Evolutionary conservation across 805 yeast genomes (phyloP).

Genomic region (Kluyveromyces dobzhanskii): DNA sequence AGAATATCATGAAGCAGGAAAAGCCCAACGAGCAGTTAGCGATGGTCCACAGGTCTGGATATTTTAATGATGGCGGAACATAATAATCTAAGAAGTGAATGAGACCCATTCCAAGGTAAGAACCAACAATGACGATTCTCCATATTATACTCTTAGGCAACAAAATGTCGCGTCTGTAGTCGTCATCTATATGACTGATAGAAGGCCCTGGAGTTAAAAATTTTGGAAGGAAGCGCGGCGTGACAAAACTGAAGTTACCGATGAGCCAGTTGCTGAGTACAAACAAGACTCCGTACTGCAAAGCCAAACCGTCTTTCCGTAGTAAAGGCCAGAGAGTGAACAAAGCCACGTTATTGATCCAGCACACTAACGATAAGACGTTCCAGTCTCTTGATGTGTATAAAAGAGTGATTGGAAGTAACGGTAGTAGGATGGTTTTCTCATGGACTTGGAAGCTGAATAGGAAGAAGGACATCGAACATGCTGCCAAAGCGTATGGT

Average conservation of each 20-base stretch:
- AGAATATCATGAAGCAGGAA: conserved; percentile 63
- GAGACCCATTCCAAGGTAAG: conserved; percentile 42
- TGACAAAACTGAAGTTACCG: conserved; percentile 51
- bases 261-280: conserved; percentile 71
- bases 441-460: conserved; percentile 97
- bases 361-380: conserved; percentile 64
- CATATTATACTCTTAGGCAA: conserved; percentile 45
- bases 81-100: conserved; percentile 49
- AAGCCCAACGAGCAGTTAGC: conserved; percentile 68
- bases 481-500: conserved; percentile 70
- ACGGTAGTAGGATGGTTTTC: conserved; percentile 80
- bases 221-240: conserved; percentile 36
- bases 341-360: conserved; percentile 79
- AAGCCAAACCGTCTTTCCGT: conserved; percentile 58
- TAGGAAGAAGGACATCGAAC: conserved; percentile 80
- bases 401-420: conserved; percentile 73
- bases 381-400: conserved; percentile 44
- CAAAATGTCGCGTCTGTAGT: conserved; percentile 32
- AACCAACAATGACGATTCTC: conserved; percentile 40
- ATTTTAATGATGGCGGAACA: conserved; percentile 44
- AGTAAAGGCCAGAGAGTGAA: conserved; percentile 87
- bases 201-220: conserved; percentile 40
- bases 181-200: conserved; percentile 25
- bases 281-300: conserved; percentile 62
- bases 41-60: conserved; percentile 84